Conservation (phyloP, 306 rosid genomes). For the Vigna nakashimae region DNA sequence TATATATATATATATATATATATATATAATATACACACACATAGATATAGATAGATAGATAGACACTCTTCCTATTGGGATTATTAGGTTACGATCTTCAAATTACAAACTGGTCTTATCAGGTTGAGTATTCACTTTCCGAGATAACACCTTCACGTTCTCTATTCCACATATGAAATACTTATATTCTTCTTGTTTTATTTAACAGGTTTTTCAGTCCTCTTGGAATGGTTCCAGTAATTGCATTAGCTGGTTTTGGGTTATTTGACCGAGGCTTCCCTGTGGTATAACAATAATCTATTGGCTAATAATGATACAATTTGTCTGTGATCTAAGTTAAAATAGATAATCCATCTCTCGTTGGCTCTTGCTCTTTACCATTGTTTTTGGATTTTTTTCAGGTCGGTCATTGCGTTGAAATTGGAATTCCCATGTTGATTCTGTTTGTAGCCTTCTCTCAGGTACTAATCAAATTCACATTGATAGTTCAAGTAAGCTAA, state of each 20-base stretch:
- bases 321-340: background rate
- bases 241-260: slow-evolving; percentile 94
- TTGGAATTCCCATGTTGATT: slow-evolving; percentile 94
- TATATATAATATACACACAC: no score
- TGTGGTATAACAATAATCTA: slow-evolving; percentile 64
- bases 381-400: slow-evolving; percentile 44
- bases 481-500: slow-evolving; percentile 25
- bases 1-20: no score
- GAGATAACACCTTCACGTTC: no score
- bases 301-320: slow-evolving; percentile 1
- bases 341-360: background rate
- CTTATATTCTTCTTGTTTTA: background rate
- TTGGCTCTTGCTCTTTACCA: background rate
- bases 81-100: no score
- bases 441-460: slow-evolving; percentile 85
- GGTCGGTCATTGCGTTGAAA: slow-evolving; percentile 98
- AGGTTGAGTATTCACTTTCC: no score
- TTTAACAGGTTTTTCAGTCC: slow-evolving; percentile 93
- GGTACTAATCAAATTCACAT: slow-evolving; percentile 53
- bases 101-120: no score
- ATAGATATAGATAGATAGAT: background rate
- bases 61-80: background rate
- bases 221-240: slow-evolving; percentile 98
- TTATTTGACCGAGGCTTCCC: slow-evolving; percentile 98
- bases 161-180: slow-evolving; percentile 8